Conservation (phyloP, 345 rosid genomes). For the Combretum micranthum region DNA sequence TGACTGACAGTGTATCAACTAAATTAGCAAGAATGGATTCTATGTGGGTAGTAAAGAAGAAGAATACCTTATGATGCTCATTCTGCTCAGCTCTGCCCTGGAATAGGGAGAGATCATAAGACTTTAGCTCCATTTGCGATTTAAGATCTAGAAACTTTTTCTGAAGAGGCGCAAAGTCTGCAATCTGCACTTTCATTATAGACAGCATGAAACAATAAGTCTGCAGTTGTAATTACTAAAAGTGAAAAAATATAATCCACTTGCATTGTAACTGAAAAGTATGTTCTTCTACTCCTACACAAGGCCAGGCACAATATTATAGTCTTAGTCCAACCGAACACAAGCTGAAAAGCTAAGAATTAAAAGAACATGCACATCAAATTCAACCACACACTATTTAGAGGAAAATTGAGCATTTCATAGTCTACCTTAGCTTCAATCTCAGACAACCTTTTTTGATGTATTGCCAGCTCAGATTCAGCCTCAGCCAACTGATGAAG, state of each 20-base stretch:
- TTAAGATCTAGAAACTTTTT: conserved; percentile 64
- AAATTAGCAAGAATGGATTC: neutral
- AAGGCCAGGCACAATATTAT: too few species aligned
- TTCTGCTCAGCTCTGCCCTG: conserved; percentile 90
- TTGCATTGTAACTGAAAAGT: too few species aligned
- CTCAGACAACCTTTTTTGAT: conserved; percentile 61
- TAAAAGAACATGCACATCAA: neutral
- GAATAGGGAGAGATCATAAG: conserved; percentile 82
- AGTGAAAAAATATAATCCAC: too few species aligned
- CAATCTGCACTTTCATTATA: conserved; percentile 57
- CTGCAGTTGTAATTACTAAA: too few species aligned
- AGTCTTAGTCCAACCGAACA: too few species aligned
- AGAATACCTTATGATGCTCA: conserved; percentile 89
- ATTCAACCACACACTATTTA: neutral
- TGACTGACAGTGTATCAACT: neutral
- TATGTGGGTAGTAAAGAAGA: conserved; percentile 5
- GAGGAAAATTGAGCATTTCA: neutral
- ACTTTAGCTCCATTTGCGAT: conserved; percentile 77
- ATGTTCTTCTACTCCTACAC: too few species aligned
- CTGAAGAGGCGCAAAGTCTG: conserved; percentile 61
- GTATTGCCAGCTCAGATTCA: conserved; percentile 58
- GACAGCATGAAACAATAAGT: conserved; percentile 3
- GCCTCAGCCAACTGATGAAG: conserved; percentile 81
- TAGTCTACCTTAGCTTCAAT: conserved; percentile 69
- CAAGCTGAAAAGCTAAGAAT: neutral